phyloP scores from a whole-genome alignment of 2,329 filamentous ascomycete species.

The Eurotiales sp. region DNA sequence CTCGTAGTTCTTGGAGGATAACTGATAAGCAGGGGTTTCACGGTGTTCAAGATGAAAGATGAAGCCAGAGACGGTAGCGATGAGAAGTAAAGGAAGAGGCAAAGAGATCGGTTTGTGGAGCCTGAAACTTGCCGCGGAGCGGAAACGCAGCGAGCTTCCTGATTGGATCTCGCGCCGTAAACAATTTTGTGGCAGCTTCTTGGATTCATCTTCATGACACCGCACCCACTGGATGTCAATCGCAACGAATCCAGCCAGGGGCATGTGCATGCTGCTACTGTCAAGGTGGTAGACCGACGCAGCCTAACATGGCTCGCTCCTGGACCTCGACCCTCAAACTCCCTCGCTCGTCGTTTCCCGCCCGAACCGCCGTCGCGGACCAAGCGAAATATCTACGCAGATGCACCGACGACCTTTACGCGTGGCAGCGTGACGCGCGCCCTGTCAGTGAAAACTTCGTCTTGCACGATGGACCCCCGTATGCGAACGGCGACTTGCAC shows the following conservation, averaged over 20 bases:
- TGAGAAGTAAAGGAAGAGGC: too few species aligned
- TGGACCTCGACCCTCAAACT: conserved; percentile 73
- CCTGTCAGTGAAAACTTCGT: conserved; percentile 60
- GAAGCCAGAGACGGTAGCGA: too few species aligned
- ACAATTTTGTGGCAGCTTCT: too few species aligned
- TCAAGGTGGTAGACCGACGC: conserved; percentile 2
- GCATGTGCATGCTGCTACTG: background rate
- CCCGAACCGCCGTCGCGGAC: conserved; percentile 43
- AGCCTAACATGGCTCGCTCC: conserved; percentile 41
- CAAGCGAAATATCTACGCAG: conserved; percentile 60
- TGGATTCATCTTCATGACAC: too few species aligned
- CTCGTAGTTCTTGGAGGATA: too few species aligned
- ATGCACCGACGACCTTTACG: conserved; percentile 84
- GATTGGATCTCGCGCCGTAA: background rate
- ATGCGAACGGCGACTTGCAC: conserved; percentile 89
- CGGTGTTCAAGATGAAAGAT: too few species aligned
- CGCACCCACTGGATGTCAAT: background rate
- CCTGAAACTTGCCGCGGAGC: too few species aligned
- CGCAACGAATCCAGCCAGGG: background rate
- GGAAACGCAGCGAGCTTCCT: background rate
- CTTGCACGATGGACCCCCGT: conserved; percentile 93
- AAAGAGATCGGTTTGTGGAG: too few species aligned
- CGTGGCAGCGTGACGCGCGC: conserved; percentile 67
- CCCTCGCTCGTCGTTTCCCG: conserved; percentile 68
- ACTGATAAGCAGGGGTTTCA: too few species aligned